Evolutionary conservation across 345 rosid species (phyloP).

Genomic region (Brassica nigra): DNA sequence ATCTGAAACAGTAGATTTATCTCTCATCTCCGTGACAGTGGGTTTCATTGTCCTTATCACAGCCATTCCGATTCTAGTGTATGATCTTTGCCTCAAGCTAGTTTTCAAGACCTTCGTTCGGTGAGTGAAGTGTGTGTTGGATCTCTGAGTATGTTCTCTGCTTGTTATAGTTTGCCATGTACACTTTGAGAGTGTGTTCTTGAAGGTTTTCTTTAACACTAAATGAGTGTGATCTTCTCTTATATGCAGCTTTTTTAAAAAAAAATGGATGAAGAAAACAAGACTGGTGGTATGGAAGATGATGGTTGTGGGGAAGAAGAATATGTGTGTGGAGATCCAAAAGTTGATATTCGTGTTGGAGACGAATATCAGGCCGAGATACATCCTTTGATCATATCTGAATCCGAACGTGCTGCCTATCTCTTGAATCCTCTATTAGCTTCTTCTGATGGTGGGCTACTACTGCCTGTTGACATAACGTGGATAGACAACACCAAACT

Average conservation of each 20-base stretch:
- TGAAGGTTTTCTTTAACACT: background rate
- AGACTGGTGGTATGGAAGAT: slow-evolving; percentile 23
- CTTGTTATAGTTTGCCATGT: background rate
- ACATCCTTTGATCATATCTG: slow-evolving; percentile 50
- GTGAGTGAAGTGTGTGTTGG: background rate
- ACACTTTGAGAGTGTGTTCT: slow-evolving; percentile 3
- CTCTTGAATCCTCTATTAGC: slow-evolving; percentile 38
- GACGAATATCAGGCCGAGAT: slow-evolving; percentile 61
- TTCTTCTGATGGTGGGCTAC: slow-evolving; percentile 37
- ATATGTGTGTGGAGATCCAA: slow-evolving; percentile 50
- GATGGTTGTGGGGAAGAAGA: slow-evolving; percentile 36
- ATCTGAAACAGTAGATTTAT: slow-evolving; percentile 12
- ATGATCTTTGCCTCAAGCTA: background rate
- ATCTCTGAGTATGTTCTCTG: background rate
- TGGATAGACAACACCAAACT: slow-evolving; percentile 40
- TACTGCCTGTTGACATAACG: slow-evolving; percentile 48
- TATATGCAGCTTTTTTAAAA: background rate
- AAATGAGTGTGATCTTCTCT: background rate
- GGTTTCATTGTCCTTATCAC: background rate
- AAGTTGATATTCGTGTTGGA: slow-evolving; percentile 55
- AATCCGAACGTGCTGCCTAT: slow-evolving; percentile 38
- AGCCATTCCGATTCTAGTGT: background rate
- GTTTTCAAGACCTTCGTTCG: background rate
- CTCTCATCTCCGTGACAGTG: background rate
- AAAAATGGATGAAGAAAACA: slow-evolving; percentile 29